Base-by-base conservation (phyloP, 371 early-diverging fungal genomes). In the Mortierella sp. region DNA sequence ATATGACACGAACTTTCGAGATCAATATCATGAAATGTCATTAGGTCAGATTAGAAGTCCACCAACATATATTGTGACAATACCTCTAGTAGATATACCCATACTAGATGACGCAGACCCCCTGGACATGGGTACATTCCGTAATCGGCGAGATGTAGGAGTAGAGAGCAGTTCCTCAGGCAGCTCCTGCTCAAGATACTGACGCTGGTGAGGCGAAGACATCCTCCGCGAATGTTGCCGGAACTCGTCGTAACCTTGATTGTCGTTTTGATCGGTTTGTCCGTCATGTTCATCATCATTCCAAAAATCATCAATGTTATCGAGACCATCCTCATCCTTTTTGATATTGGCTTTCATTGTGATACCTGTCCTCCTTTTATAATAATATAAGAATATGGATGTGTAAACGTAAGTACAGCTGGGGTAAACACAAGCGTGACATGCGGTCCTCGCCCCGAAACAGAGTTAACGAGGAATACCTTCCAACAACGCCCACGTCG, bases 271-370 rank as follows among this genome's bases (percentile, higher is more conserved):
- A 21, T 24, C 10, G 40, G 58, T 6, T 24, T 63, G 10, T 4
- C 28, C 43, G 8, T 65, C 19, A 19, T 63, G 10, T 8, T 38
- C 43, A 15, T 65, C 75, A 22, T 81, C 72, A 8, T 62, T 63
- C 82, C 82, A 82, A 58, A 82, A 82, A 57, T 82, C 82, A 22
- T 82, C 82, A 22, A 82, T 76, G 24, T 82, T 82, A 59, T 82
- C 82, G 5, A 82, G 66, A 13, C 82, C 82, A 19, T 82, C 76
- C 6, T 61, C 76, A 13, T 82, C 82, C 68, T 82, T 82, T 40
- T 67, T 76, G 58, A 82, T 50, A 22, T 82, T 82, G 50, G 61
- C 60, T 38, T 76, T 75, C 76, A 82, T 82, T 32, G 76, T 70
- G 40, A 82, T 69, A 40, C 82, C 82, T 55, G 82, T 82, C 45